Base-by-base conservation (phyloP, 2,329 filamentous ascomycete species). In the Knufia fluminis region DNA sequence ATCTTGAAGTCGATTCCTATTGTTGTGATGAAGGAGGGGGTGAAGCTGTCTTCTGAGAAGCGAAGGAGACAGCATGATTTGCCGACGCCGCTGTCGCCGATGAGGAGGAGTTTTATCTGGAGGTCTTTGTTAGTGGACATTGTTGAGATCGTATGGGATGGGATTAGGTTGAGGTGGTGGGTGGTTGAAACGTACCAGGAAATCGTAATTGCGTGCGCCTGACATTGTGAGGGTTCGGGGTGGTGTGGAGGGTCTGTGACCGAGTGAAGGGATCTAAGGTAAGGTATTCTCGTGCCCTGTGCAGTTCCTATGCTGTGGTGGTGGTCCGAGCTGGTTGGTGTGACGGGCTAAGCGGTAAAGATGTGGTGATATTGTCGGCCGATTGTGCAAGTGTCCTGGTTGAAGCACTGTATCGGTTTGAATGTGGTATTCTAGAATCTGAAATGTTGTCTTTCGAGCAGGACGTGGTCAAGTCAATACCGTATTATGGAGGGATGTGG, bases 1-100 rank as follows among this genome's bases (percentile, higher is more conserved):
- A 98, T 98, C 79, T 98, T 98, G 77, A 98, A 98, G 74, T 98
- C 92, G 75, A 98, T 97, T 61, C 92, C 92, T 71, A 98, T 98
- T 56, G 92, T 98, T 55, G 90, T 95, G 76, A 96, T 96, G 77
- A 95, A 96, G 61, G 88, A 94, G 38, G 90, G 90, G 47, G 90
- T 96, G 74, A 95, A 96, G 41, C 87, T 94, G 76, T 96, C 90
- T 73, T 96, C 90, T 71, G 88, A 94, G 76, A 96, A 96, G 62
- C 90, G 87, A 66, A 96, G 76, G 68, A 96, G 79, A 72, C 90
- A 95, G 82, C 90, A 96, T 60, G 90, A 96, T 74, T 96, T 96
- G 69, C 90, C 90, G 55, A 96, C 90, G 64, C 90, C 90, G 44
- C 89, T 95, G 76, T 96, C 90, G 69, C 90, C 90, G 70, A 96